These are phyloP conservation scores for Ceratopteris richardii DNA, from an alignment of 75 land plant genomes.

Conservation along the genomic window DNA sequence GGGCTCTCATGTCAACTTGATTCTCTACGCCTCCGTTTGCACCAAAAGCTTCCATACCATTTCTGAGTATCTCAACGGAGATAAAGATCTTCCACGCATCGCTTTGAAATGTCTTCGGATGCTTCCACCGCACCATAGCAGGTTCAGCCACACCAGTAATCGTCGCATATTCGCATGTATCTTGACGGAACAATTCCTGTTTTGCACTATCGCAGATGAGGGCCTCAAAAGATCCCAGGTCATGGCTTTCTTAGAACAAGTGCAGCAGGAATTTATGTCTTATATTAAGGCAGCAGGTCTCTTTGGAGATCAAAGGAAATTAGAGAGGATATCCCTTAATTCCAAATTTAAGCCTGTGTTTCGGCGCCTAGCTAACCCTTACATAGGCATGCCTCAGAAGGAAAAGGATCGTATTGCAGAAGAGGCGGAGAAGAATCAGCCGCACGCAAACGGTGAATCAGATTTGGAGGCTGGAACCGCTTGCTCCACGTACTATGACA, in stretches of 20 bases:
- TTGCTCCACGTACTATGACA: not conserved
- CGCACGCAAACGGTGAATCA: not conserved
- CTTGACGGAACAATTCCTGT: conserved; percentile 20
- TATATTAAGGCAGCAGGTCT: not conserved
- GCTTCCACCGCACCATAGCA: conserved; percentile 29
- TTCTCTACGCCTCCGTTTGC: too few relatives aligned
- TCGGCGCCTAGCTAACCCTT: conserved; percentile 6
- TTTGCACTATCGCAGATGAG: conserved; percentile 36
- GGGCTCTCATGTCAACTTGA: too few relatives aligned
- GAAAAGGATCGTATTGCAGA: conserved; percentile 8
- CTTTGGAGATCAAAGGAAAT: not conserved
- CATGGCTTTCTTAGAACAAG: conserved; percentile 19
- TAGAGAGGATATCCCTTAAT: conserved; percentile 19
- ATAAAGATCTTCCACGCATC: conserved; percentile 15
- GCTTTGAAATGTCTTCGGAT: conserved; percentile 29
- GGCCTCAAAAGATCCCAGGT: conserved; percentile 15
- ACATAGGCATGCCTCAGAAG: conserved; percentile 12
- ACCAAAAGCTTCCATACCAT: conserved; percentile 5
- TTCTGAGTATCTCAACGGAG: conserved; percentile 25
- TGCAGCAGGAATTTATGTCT: conserved; percentile 15
- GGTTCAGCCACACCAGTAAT: conserved; percentile 30
- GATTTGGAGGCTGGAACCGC: not conserved
- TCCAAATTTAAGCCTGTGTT: conserved; percentile 22
- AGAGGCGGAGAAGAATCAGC: not conserved
- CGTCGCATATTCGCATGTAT: conserved; percentile 22